Evolutionary conservation across 1,284 basidiomycete species (phyloP).

Genomic region (Lignosus rhinocerotis): DNA sequence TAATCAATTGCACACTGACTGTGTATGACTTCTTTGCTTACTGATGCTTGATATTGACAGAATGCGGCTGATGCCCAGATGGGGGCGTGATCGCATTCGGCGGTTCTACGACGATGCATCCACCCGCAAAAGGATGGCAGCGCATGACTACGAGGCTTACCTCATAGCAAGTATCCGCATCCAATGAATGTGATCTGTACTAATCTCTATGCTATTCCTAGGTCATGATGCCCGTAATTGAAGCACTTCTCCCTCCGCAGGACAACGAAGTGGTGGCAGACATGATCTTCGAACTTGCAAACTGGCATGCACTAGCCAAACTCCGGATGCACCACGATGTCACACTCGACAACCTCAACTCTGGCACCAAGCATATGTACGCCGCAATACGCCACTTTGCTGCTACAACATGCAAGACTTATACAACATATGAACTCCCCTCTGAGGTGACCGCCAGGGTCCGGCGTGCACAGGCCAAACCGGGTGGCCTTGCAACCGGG

Average conservation of each 20-base stretch:
- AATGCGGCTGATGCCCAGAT: slow-evolving; percentile 33
- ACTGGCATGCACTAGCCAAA: slow-evolving; percentile 36
- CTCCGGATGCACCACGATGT: slow-evolving; percentile 32
- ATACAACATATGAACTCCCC: slow-evolving; percentile 30
- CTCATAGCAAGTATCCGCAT: slow-evolving; percentile 29
- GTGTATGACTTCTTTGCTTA: background rate
- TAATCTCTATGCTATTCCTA: background rate
- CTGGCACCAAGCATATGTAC: slow-evolving; percentile 22
- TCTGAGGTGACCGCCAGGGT: slow-evolving; percentile 25
- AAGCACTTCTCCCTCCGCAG: slow-evolving; percentile 26
- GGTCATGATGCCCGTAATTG: slow-evolving; percentile 33
- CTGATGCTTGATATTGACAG: background rate
- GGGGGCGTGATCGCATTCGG: slow-evolving; percentile 30
- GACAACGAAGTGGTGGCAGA: slow-evolving; percentile 25
- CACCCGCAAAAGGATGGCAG: slow-evolving; percentile 29
- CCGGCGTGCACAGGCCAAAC: background rate
- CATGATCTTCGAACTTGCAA: slow-evolving; percentile 30
- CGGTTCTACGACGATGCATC: slow-evolving; percentile 29
- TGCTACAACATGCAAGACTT: slow-evolving; percentile 1
- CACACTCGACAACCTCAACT: slow-evolving; percentile 23
- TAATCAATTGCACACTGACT: background rate
- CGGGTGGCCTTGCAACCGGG: background rate
- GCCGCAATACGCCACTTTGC: slow-evolving; percentile 23
- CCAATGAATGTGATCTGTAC: background rate
- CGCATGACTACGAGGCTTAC: slow-evolving; percentile 33